Evolutionary conservation across 495 filamentous ascomycete genomes (phyloP).

Genomic region (Neurospora sp.): DNA sequence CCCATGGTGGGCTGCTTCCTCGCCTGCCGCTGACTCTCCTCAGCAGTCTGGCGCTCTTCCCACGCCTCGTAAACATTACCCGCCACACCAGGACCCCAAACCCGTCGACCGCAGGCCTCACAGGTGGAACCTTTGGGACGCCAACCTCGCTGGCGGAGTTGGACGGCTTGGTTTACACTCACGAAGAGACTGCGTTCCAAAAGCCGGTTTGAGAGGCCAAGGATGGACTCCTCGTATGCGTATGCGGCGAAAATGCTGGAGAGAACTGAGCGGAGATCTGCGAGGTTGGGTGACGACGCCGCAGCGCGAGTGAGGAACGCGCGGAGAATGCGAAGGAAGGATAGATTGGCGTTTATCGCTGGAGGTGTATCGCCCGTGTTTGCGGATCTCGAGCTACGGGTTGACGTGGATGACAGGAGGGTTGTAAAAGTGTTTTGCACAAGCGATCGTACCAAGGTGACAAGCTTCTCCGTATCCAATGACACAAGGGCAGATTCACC

Average conservation of each 20-base stretch:
- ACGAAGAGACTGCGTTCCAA: slow-evolving; percentile 85
- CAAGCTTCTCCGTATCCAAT: slow-evolving; percentile 46
- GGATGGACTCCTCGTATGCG: slow-evolving; percentile 80
- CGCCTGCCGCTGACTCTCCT: slow-evolving; percentile 28
- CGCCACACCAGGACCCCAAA: slow-evolving; percentile 85
- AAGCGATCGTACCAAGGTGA: slow-evolving; percentile 55
- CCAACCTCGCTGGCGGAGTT: slow-evolving; percentile 80
- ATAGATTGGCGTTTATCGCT: slow-evolving; percentile 44
- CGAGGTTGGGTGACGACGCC: slow-evolving; percentile 69
- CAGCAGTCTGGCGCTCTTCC: slow-evolving; percentile 52
- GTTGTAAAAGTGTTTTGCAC: slow-evolving; percentile 89
- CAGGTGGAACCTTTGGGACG: slow-evolving; percentile 75
- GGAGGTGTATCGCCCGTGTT: not conserved
- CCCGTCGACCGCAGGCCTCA: slow-evolving; percentile 69
- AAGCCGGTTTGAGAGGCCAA: slow-evolving; percentile 73
- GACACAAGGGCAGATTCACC: not conserved
- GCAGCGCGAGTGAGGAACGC: slow-evolving; percentile 83
- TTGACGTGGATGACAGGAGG: slow-evolving; percentile 60
- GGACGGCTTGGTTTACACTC: slow-evolving; percentile 64
- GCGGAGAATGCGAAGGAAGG: slow-evolving; percentile 81
- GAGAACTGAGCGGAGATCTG: slow-evolving; percentile 76
- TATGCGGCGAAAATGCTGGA: slow-evolving; percentile 89
- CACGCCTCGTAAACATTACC: slow-evolving; percentile 71
- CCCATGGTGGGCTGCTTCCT: slow-evolving; percentile 4
- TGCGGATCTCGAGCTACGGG: slow-evolving; percentile 14